Base-by-base conservation (phyloP, 257 asterid species). In the Ophiorrhiza pumila region DNA sequence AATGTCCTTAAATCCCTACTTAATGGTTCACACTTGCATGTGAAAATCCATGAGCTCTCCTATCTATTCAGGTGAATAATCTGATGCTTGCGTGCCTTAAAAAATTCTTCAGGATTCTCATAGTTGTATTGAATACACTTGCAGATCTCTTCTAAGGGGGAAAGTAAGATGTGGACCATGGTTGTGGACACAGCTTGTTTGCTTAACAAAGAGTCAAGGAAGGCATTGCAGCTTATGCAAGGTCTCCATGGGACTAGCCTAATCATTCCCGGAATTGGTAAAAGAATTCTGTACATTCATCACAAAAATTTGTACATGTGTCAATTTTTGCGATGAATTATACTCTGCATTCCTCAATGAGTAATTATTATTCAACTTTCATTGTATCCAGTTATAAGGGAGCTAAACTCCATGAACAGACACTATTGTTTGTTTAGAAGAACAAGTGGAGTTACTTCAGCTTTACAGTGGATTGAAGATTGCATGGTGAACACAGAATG, bases 251-350 rank as follows among this genome's bases (percentile, higher is more conserved):
- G 90, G 71, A 93, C 97, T 79, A 76, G 80, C 50, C 70, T 93
- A 82, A 79, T 88, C 23, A 75, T 93, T 73, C 98, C 98, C 10
- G 79, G 94, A 80, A 88, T 88, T 14, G 96, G 98, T 91, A 87
- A 77, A n/a, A 46, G 43, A 43, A 71, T 43, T 72, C 29, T 69
- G 22, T 13, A 20, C 63, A 55, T 53, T 14, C 32, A 61, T 22
- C 18, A 61, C 20, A 4, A 14, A 2, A 34, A 42, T 69, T 57
- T 45, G 0, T 25, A 58, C 47, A 55, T 49, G 67, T 52, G 41
- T 77, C 58, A 41, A 20, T 50, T 43, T n/a, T 27, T 72, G 41
- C 73, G 34, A 22, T 68, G 8, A 25, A 42, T 39, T 29, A 20
- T 62, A 34, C 42, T 42, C 32, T 7, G 22, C 35, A 56, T 68